These are phyloP conservation scores for Leptodontidium sp. DNA, from an alignment of 2,329 filamentous ascomycete genomes.

Conservation along the genomic window DNA sequence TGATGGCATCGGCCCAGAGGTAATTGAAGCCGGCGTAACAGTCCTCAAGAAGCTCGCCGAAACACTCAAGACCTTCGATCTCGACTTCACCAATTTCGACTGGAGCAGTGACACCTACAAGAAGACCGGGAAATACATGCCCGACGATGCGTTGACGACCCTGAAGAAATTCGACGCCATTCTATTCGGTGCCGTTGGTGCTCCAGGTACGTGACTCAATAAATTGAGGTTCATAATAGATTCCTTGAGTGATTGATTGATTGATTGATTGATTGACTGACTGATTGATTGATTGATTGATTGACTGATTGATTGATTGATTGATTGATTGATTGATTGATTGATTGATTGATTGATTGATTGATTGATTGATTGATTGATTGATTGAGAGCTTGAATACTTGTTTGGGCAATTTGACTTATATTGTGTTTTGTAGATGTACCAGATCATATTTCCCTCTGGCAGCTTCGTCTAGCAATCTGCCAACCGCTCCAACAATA, in stretches of 20 bases:
- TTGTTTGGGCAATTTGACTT: background rate
- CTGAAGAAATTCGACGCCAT: slow-evolving; percentile 65
- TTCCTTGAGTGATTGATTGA: background rate
- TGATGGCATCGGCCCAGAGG: slow-evolving; percentile 70
- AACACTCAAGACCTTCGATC: slow-evolving; percentile 63
- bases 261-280: background rate
- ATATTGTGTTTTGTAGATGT: slow-evolving; percentile 52
- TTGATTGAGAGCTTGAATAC: background rate
- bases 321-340: background rate
- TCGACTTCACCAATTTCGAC: slow-evolving; percentile 67
- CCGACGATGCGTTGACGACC: slow-evolving; percentile 61
- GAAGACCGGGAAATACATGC: slow-evolving; percentile 65
- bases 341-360: background rate
- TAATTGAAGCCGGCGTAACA: slow-evolving; percentile 66
- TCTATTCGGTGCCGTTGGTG: slow-evolving; percentile 67
- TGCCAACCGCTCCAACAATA: slow-evolving; percentile 71
- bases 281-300: background rate
- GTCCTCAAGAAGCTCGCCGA: slow-evolving; percentile 64
- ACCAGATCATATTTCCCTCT: slow-evolving; percentile 72
- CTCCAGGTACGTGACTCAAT: slow-evolving; percentile 53
- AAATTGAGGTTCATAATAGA: background rate
- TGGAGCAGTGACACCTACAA: slow-evolving; percentile 68
- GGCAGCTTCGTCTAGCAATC: slow-evolving; percentile 69
- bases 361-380: background rate
- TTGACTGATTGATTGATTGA: background rate